Base-by-base conservation (phyloP, 2,329 filamentous ascomycete genomes). In the Calonectria naviculata region DNA sequence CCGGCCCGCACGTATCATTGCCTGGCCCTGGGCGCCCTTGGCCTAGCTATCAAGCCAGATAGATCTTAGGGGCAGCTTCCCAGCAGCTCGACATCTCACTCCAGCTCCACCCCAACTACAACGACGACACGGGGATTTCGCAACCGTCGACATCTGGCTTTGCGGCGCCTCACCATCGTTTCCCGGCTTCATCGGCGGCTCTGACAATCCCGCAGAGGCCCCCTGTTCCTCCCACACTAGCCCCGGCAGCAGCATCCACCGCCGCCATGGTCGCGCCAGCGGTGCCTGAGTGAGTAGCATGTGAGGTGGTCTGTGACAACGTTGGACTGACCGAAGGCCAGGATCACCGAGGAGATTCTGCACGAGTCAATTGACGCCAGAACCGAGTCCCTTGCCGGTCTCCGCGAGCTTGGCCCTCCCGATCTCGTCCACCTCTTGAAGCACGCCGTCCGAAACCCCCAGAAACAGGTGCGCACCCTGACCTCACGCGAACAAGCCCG, bases 381-480 rank as follows among this genome's bases (percentile, higher is more conserved):
- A 83, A 97, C 96, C 78, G 97, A 99, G 81, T 94, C 94, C 49
- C 90, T 99, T 44, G 89, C 93, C 76, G 91, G 92, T 58, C 89
- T 99, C 74, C 93, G 97, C 80, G 97, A 99, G 88, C 90, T 99
- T 69, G 97, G 97, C 47, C 97, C 97, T 29, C 97, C 97, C 65
- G 97, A 99, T 84, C 89, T 99, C 31, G 96, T 98, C 44, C 97
- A 99, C 85, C 90, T 99, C 68, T 91, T 98, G 78, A 98, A 98
- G 83, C 89, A 91, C 79, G 86, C 87, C 63, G 83, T 89, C 58
- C 86, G 90, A 76, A 91, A 89, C 78, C 83, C 87, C 38, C 86
- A 84, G 61, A 91, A 89, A 80, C 90, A 89, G 81, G 88, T 89
- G 81, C 42, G 78, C 67, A 60, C 70, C n/a, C 65, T 69, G 42